Evolutionary conservation across 164 flowering plant genomes (phyloP).

Genomic region (Cinnamomum micranthum): DNA sequence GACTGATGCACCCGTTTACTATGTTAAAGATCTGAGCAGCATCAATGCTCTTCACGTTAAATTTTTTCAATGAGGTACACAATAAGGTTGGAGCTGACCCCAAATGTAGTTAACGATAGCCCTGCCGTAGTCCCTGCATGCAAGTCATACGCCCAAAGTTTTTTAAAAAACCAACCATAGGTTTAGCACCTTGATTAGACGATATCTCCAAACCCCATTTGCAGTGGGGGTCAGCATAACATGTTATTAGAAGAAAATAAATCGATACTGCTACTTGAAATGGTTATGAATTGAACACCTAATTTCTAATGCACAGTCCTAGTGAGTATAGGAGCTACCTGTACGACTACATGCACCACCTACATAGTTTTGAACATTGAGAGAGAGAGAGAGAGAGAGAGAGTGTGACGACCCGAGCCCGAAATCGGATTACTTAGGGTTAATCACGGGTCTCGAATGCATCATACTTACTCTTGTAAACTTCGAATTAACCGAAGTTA

Average conservation of each 20-base stretch:
- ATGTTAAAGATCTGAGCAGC: slow-evolving; percentile 40
- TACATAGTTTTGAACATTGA: no score
- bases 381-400: no score
- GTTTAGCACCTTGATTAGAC: background rate
- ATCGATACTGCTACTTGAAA: background rate
- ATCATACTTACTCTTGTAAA: no score
- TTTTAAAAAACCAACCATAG: background rate
- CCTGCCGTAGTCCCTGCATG: slow-evolving; percentile 14
- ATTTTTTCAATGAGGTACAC: slow-evolving; percentile 36
- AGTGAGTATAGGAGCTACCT: no score
- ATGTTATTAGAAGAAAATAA: background rate
- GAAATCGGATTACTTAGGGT: no score
- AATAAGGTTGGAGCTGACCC: slow-evolving; percentile 30
- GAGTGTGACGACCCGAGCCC: no score
- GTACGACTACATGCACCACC: no score
- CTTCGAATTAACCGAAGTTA: no score
- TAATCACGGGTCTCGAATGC: no score
- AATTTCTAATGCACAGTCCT: no score
- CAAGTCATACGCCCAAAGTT: background rate
- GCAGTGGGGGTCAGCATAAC: no score
- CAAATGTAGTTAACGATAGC: slow-evolving; percentile 21
- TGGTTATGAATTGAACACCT: background rate
- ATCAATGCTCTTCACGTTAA: slow-evolving; percentile 34
- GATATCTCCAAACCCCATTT: background rate
- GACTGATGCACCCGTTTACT: slow-evolving; percentile 23